Evolutionary conservation across 306 rosid species (phyloP), one percentile per base, ranked within the genome.

Genomic region (Inga leiocalycina): DNA sequence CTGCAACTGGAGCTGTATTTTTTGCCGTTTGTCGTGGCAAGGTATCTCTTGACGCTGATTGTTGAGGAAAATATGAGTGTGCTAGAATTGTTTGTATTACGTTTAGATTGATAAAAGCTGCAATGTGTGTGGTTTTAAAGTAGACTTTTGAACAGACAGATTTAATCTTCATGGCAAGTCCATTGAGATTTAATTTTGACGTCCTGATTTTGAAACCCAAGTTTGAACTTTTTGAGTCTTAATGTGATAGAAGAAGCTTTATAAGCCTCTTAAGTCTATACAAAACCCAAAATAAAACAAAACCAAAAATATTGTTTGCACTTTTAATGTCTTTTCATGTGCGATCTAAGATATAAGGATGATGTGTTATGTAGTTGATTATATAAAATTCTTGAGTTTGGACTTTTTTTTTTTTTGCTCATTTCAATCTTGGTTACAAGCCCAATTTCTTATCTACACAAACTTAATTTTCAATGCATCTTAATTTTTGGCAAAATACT

Each of bases 1-100:
- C 99, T 77, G 77, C 86, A 74, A 89, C 96, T 75, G 99, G 99
- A 88, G 99, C 99, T 76, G 88, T 92, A 43, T 95, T 95, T 86
- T 95, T 95, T 67, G 98, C 98, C 56, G 99, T 95, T 76, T 95
- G 99, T 86, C 98, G 98, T 19, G 98, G 99, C 77, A 95, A 95
- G 92, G 99, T 95, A 93, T 85, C 89, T 69, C 78, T 82, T 69
- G 32, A 61, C 70, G 48, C 61, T 79, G 71, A 45, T 54, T 83
- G 77, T 72, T 39, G 39, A 64, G 46, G 54, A 77, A 41, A 78
- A 44, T 37, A 71, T 32, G 48, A 41, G 73, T 81, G 32, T 71
- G 84, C 71, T 19, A 39, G 44, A 76, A 79, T 64, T 79, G 22
- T 81, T 81, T 71, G n/a, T 79, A 68, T 76, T 66, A 35, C 71